Evolutionary conservation across 2,329 filamentous ascomycete genomes (phyloP).

Genomic region (Lasiodiplodia sp.): DNA sequence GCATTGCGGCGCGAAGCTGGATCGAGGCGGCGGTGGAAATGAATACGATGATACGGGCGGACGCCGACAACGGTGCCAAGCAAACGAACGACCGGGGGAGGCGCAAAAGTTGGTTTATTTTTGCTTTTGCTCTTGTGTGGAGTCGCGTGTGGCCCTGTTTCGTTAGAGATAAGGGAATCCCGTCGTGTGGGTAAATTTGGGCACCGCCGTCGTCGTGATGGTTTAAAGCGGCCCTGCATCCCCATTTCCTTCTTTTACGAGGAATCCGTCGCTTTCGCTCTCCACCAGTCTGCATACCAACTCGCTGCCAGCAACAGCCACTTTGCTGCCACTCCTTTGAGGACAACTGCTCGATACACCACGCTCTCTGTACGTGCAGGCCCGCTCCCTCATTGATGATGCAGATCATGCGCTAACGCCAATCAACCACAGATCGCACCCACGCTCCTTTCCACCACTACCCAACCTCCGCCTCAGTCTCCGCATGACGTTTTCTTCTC

Average conservation of each 20-base stretch:
- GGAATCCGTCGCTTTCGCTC: neutral
- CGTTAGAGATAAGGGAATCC: neutral
- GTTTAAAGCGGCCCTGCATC: neutral
- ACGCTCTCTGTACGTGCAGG: neutral
- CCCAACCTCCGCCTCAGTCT: neutral
- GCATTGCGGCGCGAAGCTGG: neutral
- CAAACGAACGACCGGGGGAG: neutral
- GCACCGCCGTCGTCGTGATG: neutral
- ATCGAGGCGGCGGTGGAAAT: slow-evolving; percentile 11
- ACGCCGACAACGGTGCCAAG: slow-evolving; percentile 2
- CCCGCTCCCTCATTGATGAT: too few species aligned
- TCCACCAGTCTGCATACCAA: neutral
- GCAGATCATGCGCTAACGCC: neutral
- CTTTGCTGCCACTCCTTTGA: slow-evolving; percentile 12
- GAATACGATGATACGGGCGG: slow-evolving; percentile 22
- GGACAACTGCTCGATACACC: neutral
- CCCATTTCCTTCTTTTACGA: neutral
- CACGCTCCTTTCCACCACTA: neutral
- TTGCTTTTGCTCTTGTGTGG: neutral
- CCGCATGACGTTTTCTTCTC: neutral
- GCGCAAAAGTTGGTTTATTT: neutral
- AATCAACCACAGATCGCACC: neutral
- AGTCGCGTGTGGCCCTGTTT: too few species aligned
- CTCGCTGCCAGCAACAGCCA: slow-evolving; percentile 12
- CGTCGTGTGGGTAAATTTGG: neutral